Evolutionary conservation across 495 filamentous ascomycete species (phyloP).

Genomic region (Talaromyces nanjingensis): DNA sequence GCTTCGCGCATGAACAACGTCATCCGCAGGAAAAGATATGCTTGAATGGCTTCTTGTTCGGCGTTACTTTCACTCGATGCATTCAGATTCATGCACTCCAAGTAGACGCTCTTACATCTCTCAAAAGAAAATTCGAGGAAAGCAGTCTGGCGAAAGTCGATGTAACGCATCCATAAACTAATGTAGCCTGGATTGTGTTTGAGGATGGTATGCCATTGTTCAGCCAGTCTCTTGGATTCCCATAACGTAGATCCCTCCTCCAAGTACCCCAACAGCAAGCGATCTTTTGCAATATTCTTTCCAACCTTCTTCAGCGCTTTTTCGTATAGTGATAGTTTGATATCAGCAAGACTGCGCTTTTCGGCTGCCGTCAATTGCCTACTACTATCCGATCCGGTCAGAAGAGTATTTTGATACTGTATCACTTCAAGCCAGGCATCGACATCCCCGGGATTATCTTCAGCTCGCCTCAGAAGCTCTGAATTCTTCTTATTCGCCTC

Average conservation of each 20-base stretch:
- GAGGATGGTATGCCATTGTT: slow-evolving; percentile 58
- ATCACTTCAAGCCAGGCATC: slow-evolving; percentile 71
- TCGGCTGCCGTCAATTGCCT: slow-evolving; percentile 53
- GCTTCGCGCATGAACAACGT: slow-evolving; percentile 70
- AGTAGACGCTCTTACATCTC: slow-evolving; percentile 47
- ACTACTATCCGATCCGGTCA: slow-evolving; percentile 33
- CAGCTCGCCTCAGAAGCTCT: slow-evolving; percentile 51
- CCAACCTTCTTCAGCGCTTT: slow-evolving; percentile 59
- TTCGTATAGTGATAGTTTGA: slow-evolving; percentile 75
- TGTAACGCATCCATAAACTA: slow-evolving; percentile 63
- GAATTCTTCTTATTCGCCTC: slow-evolving; percentile 45
- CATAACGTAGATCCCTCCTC: slow-evolving; percentile 65
- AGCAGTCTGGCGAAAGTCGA: slow-evolving; percentile 68
- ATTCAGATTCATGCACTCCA: slow-evolving; percentile 49
- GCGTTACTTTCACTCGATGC: slow-evolving; percentile 17
- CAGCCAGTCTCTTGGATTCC: slow-evolving; percentile 55
- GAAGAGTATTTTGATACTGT: slow-evolving; percentile 61
- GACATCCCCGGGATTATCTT: slow-evolving; percentile 57
- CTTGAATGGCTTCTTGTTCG: slow-evolving; percentile 39
- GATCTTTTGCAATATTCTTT: slow-evolving; percentile 37
- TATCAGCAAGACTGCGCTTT: slow-evolving; percentile 58
- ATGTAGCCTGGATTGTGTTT: slow-evolving; percentile 51
- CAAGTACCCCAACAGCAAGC: slow-evolving; percentile 60
- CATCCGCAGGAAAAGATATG: slow-evolving; percentile 68
- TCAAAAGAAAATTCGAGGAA: slow-evolving; percentile 65